Percentiles rank a stretch among this genome's conserved stretches.
Conservation (phyloP, 805 yeast genomes). For the Brettanomyces bruxellensis region DNA sequence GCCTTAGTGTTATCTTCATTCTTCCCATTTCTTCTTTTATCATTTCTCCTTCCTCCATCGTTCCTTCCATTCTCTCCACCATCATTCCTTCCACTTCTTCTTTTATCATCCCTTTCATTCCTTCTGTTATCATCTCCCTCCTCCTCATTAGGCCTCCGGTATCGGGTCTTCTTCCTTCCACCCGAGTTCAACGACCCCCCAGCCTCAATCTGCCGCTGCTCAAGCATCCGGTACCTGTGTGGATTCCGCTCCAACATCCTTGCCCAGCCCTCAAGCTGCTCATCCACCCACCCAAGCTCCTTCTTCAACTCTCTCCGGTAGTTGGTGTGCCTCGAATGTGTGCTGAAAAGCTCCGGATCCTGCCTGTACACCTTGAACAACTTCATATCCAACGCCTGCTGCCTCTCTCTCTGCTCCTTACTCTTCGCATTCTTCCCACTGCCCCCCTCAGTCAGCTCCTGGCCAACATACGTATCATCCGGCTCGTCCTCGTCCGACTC, state of each 20-base stretch:
- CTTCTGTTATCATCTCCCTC: constrained; percentile 8
- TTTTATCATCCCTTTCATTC: constrained; percentile 13
- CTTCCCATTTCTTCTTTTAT: background rate
- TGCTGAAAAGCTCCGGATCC: constrained; percentile 40
- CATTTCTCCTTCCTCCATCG: constrained; percentile 6
- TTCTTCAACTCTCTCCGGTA: constrained; percentile 42
- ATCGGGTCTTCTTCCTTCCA: constrained; percentile 13
- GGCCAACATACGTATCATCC: constrained; percentile 68
- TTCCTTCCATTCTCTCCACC: background rate
- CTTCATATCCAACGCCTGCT: constrained; percentile 33
- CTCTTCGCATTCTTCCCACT: constrained; percentile 5
- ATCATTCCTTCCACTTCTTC: constrained; percentile 6
- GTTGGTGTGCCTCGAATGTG: constrained; percentile 36
- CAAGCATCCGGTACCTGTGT: constrained; percentile 48
- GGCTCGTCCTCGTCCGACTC: constrained; percentile 79
- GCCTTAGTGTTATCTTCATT: background rate
- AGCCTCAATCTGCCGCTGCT: constrained; percentile 44
- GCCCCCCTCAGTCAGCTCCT: constrained; percentile 29
- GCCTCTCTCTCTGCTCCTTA: constrained; percentile 23
- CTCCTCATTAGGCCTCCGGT: constrained; percentile 10
- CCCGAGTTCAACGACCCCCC: constrained; percentile 25
- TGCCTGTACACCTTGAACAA: constrained; percentile 49
- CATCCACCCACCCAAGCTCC: constrained; percentile 69
- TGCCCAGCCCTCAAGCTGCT: constrained; percentile 92
- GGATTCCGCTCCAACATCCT: constrained; percentile 64